Evolutionary conservation across 305 asterid genomes (phyloP).

Genomic region (Andrographis paniculata): DNA sequence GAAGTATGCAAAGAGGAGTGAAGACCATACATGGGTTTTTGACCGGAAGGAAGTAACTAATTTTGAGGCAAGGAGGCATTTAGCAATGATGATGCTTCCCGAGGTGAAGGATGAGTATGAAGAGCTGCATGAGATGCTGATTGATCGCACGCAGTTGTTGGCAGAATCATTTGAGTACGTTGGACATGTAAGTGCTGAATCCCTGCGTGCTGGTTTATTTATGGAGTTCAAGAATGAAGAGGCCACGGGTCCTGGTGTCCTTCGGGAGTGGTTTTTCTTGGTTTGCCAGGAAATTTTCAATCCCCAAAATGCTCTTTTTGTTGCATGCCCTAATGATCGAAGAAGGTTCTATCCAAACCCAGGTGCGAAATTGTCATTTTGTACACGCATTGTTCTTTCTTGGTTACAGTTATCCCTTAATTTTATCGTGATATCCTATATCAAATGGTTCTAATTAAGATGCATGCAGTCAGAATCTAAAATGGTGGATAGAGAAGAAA

Average conservation of each 20-base stretch:
- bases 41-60: conserved; percentile 67
- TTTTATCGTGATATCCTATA: too few species aligned
- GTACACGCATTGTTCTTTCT: conserved; percentile 2
- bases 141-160: conserved; percentile 73
- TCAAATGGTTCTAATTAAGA: too few species aligned
- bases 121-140: conserved; percentile 87
- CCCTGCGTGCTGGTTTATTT: conserved; percentile 70
- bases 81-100: conserved; percentile 74
- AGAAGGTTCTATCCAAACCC: conserved; percentile 86
- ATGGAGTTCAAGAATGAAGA: conserved; percentile 95
- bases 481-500: too few species aligned
- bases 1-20: conserved; percentile 57
- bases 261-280: conserved; percentile 94
- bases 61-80: conserved; percentile 86
- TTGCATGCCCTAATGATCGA: conserved; percentile 72
- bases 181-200: conserved; percentile 42
- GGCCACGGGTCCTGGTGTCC: conserved; percentile 97
- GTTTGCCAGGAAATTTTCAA: conserved; percentile 83
- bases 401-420: too few species aligned
- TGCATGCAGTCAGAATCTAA: too few species aligned
- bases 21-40: conserved; percentile 64
- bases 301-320: conserved; percentile 86
- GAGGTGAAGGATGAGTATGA: conserved; percentile 76
- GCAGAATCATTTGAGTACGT: conserved; percentile 81
- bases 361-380: conserved; percentile 32